phyloP scores from a whole-genome alignment of 148 eudicot species.

The Rhododendron kiyosumense region DNA sequence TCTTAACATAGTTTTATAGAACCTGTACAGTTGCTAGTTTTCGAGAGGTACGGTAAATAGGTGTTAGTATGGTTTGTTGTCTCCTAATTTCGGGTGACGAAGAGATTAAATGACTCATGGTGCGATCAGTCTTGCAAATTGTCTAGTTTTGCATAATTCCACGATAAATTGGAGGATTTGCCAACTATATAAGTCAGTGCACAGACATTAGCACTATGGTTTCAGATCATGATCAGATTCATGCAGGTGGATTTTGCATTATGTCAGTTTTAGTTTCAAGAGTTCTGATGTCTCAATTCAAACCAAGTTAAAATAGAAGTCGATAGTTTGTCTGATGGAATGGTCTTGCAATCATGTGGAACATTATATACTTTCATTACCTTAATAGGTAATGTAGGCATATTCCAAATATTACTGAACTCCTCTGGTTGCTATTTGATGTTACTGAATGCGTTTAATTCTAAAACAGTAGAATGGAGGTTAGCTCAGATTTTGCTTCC shows the following conservation, averaged over 20 bases:
- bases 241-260: background rate
- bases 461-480: background rate
- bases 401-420: background rate
- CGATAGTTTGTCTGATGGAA: background rate
- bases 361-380: background rate
- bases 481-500: background rate
- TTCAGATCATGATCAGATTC: background rate
- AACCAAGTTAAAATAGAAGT: background rate
- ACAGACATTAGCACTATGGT: background rate
- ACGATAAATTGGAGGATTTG: background rate
- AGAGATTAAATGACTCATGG: background rate
- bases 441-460: background rate
- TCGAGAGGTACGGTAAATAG: background rate
- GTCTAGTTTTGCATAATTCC: constrained; percentile 2
- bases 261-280: background rate
- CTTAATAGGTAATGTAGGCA: background rate
- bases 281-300: background rate
- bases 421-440: background rate
- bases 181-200: background rate
- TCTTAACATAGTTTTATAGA: background rate
- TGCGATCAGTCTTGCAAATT: background rate
- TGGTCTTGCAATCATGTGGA: constrained; percentile 1
- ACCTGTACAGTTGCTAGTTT: background rate
- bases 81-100: background rate
- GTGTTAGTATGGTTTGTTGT: background rate